Evolutionary conservation across 345 rosid species (phyloP).

Genomic region (Melastoma malabathricum): DNA sequence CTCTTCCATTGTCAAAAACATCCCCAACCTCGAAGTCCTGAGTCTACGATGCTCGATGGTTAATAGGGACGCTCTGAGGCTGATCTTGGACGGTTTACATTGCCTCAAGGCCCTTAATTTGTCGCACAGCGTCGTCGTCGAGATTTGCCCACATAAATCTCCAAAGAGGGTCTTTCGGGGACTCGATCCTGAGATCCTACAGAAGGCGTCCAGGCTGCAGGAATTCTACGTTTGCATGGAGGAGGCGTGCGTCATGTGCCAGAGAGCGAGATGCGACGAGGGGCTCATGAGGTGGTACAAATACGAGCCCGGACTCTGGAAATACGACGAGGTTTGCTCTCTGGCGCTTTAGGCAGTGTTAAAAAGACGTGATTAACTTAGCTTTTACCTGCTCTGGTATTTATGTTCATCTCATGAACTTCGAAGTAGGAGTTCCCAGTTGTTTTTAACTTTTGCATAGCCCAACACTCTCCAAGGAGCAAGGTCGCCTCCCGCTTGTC

Average conservation of each 20-base stretch:
- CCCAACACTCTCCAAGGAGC: no score
- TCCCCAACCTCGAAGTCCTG: slow-evolving; percentile 41
- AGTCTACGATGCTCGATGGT: slow-evolving; percentile 66
- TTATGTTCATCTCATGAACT: background rate
- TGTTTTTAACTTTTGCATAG: no score
- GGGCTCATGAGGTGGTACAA: slow-evolving; percentile 83
- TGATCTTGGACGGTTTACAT: slow-evolving; percentile 40
- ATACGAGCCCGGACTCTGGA: slow-evolving; percentile 79
- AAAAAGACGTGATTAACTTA: background rate
- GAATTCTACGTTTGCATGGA: slow-evolving; percentile 54
- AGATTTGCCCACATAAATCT: slow-evolving; percentile 24
- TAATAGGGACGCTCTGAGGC: slow-evolving; percentile 41
- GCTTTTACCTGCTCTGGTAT: background rate
- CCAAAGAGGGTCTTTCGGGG: slow-evolving; percentile 24
- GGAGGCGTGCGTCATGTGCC: slow-evolving; percentile 54
- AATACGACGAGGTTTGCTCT: slow-evolving; percentile 50
- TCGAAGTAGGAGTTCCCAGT: background rate
- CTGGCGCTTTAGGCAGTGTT: slow-evolving; percentile 27
- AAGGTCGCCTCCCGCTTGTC: no score
- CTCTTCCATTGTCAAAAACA: slow-evolving; percentile 18
- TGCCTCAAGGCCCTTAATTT: slow-evolving; percentile 65
- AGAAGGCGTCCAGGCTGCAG: slow-evolving; percentile 40
- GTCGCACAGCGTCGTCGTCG: slow-evolving; percentile 61
- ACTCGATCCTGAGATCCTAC: slow-evolving; percentile 33
- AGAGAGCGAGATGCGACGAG: slow-evolving; percentile 47